A percentile compares a stretch with the other conserved stretches of the same genome.
phyloP scores from a whole-genome alignment of 1,139 yeast genomes.

The Yamadazyma conglobata region DNA sequence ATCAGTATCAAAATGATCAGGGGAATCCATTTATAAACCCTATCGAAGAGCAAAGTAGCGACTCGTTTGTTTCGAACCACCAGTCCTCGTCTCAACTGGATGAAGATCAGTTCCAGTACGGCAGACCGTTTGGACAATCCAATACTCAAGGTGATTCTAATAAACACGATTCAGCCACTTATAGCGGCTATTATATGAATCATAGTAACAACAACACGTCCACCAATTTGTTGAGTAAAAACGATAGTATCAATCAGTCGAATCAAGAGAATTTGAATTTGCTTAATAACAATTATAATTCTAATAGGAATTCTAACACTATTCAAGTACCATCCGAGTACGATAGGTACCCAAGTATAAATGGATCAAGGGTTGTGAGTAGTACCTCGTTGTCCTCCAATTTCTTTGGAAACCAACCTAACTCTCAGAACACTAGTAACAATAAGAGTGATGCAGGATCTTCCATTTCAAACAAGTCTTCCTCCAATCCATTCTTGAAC shows the following conservation, averaged over 20 bases:
- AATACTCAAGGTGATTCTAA: conserved; percentile 7
- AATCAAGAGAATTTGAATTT: conserved; percentile 13
- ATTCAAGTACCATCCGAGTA: conserved; percentile 48
- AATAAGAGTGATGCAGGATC: conserved; percentile 15
- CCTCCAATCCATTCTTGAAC: conserved; percentile 19
- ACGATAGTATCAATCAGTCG: conserved; percentile 17
- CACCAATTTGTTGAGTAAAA: conserved; percentile 30
- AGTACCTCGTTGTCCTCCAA: conserved; percentile 40
- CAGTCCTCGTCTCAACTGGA: conserved; percentile 21
- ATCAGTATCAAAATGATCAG: conserved; percentile 10
- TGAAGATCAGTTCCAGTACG: conserved; percentile 28
- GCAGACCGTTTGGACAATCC: conserved; percentile 42
- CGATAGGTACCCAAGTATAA: conserved; percentile 55
- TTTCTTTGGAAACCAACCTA: conserved; percentile 10
- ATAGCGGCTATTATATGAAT: conserved; percentile 40
- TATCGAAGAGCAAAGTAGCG: conserved; percentile 23
- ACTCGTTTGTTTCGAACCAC: conserved; percentile 25
- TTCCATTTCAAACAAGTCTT: conserved; percentile 16
- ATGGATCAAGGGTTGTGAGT: conserved; percentile 47
- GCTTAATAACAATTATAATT: conserved; percentile 10
- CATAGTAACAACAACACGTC: conserved; percentile 36
- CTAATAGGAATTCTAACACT: conserved; percentile 14
- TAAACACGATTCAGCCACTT: conserved; percentile 22
- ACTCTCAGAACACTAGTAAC: conserved; percentile 4
- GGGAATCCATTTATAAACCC: conserved; percentile 28